These are phyloP conservation scores for Beauveria caledonica DNA, from an alignment of 2,329 filamentous ascomycete species.

Conservation along the genomic window DNA sequence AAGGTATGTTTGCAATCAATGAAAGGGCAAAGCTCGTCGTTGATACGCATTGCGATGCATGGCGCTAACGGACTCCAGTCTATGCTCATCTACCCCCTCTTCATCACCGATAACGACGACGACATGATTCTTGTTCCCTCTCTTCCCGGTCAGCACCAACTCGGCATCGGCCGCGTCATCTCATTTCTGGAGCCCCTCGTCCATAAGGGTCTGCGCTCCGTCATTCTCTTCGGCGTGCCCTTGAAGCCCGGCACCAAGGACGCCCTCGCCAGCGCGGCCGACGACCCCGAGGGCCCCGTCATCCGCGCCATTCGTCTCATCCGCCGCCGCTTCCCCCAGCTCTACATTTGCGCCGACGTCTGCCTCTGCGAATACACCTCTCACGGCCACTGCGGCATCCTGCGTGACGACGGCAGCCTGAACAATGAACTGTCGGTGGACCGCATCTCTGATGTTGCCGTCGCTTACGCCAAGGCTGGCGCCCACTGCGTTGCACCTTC, in stretches of 20 bases:
- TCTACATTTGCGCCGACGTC: conserved; percentile 89
- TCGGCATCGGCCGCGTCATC: conserved; percentile 78
- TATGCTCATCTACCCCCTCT: conserved; percentile 97
- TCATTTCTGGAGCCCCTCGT: conserved; percentile 81
- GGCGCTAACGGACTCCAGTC: conserved; percentile 46
- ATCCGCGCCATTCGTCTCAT: conserved; percentile 80
- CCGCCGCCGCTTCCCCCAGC: conserved; percentile 73
- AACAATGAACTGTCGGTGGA: conserved; percentile 94
- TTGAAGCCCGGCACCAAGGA: conserved; percentile 76
- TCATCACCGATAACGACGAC: conserved; percentile 89
- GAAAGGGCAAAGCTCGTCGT: not conserved
- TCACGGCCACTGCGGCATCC: conserved; percentile 93
- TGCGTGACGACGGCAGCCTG: conserved; percentile 83
- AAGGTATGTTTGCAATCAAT: conserved; percentile 49
- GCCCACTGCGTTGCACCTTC: conserved; percentile 95
- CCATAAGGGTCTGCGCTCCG: conserved; percentile 80
- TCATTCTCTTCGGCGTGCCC: conserved; percentile 94
- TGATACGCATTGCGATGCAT: not conserved
- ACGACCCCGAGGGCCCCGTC: conserved; percentile 88
- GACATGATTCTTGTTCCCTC: conserved; percentile 87
- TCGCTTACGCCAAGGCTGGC: conserved; percentile 90
- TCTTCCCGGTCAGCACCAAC: conserved; percentile 80
- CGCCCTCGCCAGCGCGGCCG: conserved; percentile 80
- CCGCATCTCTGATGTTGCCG: conserved; percentile 92
- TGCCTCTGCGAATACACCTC: conserved; percentile 98